Base-by-base conservation (phyloP, 352 stramenopile genomes). In the Lagenidium sp. region DNA sequence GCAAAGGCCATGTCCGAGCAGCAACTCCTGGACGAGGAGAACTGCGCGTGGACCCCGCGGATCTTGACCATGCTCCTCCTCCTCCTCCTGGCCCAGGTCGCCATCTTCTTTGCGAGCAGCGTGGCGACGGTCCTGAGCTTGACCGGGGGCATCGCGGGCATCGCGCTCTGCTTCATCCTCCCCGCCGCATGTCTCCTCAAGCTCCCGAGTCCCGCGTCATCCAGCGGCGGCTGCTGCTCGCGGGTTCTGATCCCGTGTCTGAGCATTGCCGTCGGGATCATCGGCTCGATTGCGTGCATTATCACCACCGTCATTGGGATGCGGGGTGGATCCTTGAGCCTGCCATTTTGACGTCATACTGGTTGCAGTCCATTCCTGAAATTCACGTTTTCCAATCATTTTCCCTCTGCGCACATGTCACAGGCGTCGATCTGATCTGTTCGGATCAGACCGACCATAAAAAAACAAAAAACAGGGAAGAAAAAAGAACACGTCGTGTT, bases 161-260 rank as follows among this genome's bases (percentile, higher is more conserved):
- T 79, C 25, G 52, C 49, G 1, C 51, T 82, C 1, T 53, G 66
- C 24, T 81, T 85, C 18, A 63, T 81, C 24, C 29, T 81, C 1
- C 68, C 68, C 12, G 61, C 66, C 8, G 68, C 63, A 12, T 79
- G 61, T 28, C 63, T 74, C 40, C 51, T 82, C 21, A 75, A 65
- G 23, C 54, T 82, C 8, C 44, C 42, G 36, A 37, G 54, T 0
- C n/a, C n/a, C n/a, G n/a, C n/a, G n/a, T n/a, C n/a, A n/a, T 50
- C 52, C 45, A 40, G 44, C 37, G 50, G 43, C 16, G 50, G 50
- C 16, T 64, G 49, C 49, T 38, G 65, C 28, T 47, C 53, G 36
- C 57, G 61, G 20, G 53, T 35, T 12, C 46, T 68, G 16, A 37
- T 74, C 2, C 64, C 62, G 13, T 49, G 37, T n/a, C 12, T 62